Base-by-base conservation (phyloP, 2,329 filamentous ascomycete genomes). In the Colletotrichum brevisporum region DNA sequence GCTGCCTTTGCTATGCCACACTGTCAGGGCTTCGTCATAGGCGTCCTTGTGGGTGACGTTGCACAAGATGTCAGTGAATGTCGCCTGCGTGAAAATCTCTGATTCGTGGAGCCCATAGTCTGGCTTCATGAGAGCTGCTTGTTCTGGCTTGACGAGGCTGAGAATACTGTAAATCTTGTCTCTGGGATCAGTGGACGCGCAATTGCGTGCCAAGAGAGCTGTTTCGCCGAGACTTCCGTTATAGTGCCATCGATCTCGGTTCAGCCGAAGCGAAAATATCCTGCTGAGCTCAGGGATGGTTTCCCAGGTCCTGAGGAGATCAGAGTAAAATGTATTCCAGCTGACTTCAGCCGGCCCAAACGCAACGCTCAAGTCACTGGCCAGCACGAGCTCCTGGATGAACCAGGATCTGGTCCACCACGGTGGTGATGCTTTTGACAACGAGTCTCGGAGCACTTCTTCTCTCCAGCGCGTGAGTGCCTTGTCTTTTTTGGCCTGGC, bases 191-290 rank as follows among this genome's bases (percentile, higher is more conserved):
- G 51, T 54, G 9, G 51, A 5, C 24, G 13, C 51, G 24, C 51
- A 27, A 8, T 27, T 5, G 8, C 51, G 24, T 21, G 18, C 51
- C 10, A 54, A 21, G 51, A 54, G 51, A 6, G 51, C 51, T 12
- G 18, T 52, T n/a, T 45, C 41, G 13, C 41, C 41, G 9, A 45
- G 13, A n/a, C 41, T 45, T 6, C 45, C n/a, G 16, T 48, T 48
- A 10, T 48, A 48, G 9, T 45, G n/a, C 41, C 41, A 45, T 8
- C 41, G 41, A 45, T 45, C 13, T n/a, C 41, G 10, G 41, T 45
- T 45, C 13, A 15, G 41, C 73, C 9, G 72, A 67, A 4, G 73
- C 72, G 10, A 48, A 63, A 57, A 75, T 74, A 31, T 31, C 27
- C 27, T 31, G 6, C 27, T 31, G 27, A 31, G 27, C 27, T 8